A percentile compares a stretch with the other conserved stretches of the same genome.
These are phyloP conservation scores for Aphanomyces cochlioides DNA, from an alignment of 352 stramenopile genomes.

Conservation along the genomic window DNA sequence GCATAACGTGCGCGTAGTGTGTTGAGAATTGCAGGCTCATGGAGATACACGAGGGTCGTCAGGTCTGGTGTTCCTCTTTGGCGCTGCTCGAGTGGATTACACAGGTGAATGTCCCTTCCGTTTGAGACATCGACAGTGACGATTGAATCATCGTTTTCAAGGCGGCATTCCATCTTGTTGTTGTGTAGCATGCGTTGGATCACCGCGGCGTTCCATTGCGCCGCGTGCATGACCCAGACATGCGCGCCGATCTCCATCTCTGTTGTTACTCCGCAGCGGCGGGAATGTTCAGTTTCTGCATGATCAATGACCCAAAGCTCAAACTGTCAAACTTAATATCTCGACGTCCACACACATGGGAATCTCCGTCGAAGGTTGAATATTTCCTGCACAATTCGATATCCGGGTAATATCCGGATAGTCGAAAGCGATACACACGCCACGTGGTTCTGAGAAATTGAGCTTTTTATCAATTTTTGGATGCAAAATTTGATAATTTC, in stretches of 20 bases:
- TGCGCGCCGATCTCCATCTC: slow-evolving; percentile 33
- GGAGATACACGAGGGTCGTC: slow-evolving; percentile 87
- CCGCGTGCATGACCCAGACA: slow-evolving; percentile 30
- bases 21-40: slow-evolving; percentile 88
- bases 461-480: too few relatives aligned
- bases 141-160: slow-evolving; percentile 37
- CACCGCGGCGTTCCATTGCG: slow-evolving; percentile 13
- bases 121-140: neutral
- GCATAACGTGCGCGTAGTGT: slow-evolving; percentile 78
- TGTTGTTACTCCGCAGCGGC: neutral
- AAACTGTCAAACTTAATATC: slow-evolving; percentile 1
- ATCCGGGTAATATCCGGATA: neutral
- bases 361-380: neutral
- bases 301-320: neutral
- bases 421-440: too few relatives aligned
- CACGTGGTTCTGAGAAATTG: too few relatives aligned
- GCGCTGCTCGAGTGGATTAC: slow-evolving; percentile 1
- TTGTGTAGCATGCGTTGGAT: neutral
- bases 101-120: slow-evolving; percentile 31
- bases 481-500: too few relatives aligned
- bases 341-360: neutral
- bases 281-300: slow-evolving; percentile 9
- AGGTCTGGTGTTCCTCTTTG: slow-evolving; percentile 33
- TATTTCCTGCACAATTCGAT: neutral
- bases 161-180: neutral